phyloP scores from a whole-genome alignment of 2,329 filamentous ascomycete genomes.

The Pestalotiopsis sp. region DNA sequence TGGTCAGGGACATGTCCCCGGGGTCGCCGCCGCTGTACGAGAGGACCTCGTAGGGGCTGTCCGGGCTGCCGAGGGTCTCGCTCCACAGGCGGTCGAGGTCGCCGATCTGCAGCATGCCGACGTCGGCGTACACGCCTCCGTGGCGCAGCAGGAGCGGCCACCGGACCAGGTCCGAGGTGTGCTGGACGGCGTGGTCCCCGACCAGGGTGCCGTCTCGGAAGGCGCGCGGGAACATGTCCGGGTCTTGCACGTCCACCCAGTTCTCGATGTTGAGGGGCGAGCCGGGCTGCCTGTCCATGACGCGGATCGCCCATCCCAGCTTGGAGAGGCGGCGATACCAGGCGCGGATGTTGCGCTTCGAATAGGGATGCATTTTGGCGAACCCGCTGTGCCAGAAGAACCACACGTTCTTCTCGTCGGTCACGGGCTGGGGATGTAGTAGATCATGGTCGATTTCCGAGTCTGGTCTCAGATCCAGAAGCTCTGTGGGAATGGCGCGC shows the following conservation, averaged over 20 bases:
- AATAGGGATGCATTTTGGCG: constrained; percentile 50
- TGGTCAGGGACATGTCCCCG: constrained; percentile 41
- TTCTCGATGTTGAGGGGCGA: constrained; percentile 51
- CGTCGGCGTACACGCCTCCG: constrained; percentile 61
- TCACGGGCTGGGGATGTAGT: constrained; percentile 39
- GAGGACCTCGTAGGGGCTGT: constrained; percentile 49
- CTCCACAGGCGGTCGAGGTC: constrained; percentile 58
- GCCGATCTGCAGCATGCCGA: constrained; percentile 58
- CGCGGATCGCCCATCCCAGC: constrained; percentile 55
- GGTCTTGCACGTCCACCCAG: constrained; percentile 49
- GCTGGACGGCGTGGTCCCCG: constrained; percentile 53
- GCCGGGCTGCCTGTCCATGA: constrained; percentile 45
- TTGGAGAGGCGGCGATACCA: constrained; percentile 56
- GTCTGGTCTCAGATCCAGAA: constrained; percentile 49
- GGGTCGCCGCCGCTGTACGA: constrained; percentile 44
- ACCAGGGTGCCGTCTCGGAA: constrained; percentile 51
- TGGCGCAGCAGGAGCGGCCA: constrained; percentile 58
- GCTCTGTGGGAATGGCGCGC: constrained; percentile 38
- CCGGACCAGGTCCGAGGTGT: constrained; percentile 60
- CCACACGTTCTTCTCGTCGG: constrained; percentile 55
- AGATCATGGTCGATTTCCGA: constrained; percentile 46
- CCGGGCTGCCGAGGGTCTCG: constrained; percentile 46
- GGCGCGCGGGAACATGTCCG: constrained; percentile 46
- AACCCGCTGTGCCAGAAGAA: constrained; percentile 61
- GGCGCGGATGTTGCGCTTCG: constrained; percentile 53